Evolutionary conservation across 2,329 filamentous ascomycete genomes (phyloP).

Genomic region (Pseudocercospora fuligena): DNA sequence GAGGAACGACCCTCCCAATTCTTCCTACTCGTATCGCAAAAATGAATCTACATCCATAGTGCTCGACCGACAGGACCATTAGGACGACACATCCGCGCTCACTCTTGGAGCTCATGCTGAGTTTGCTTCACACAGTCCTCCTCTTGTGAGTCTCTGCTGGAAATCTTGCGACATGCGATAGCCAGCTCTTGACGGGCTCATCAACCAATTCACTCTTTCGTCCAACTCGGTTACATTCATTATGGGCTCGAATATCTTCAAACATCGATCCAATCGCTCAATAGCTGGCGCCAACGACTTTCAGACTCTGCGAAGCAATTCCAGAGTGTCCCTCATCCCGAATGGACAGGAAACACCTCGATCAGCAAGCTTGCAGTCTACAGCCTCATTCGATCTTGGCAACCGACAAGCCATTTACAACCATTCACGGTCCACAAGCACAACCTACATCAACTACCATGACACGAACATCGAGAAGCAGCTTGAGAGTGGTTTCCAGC

Average conservation of each 20-base stretch:
- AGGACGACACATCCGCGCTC: not conserved
- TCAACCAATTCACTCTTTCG: not conserved
- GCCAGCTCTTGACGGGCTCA: not conserved
- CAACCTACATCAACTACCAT: not conserved
- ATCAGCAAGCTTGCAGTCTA: not conserved
- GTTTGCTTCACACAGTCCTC: not conserved
- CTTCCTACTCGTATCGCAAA: not conserved
- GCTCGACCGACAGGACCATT: not conserved
- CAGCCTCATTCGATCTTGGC: not conserved
- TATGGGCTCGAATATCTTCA: slow-evolving; percentile 1
- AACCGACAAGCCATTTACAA: slow-evolving; percentile 4
- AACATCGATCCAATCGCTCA: not conserved
- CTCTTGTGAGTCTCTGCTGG: not conserved
- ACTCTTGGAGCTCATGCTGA: not conserved
- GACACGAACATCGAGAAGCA: not conserved
- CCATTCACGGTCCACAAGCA: not conserved
- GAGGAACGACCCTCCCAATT: not conserved
- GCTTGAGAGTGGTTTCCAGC: not conserved
- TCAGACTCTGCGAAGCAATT: not conserved
- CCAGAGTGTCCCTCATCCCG: not conserved
- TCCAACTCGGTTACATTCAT: not conserved
- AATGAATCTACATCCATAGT: not conserved
- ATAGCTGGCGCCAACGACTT: not conserved
- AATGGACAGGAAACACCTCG: not conserved
- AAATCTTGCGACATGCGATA: not conserved